Conservation (phyloP, 129 eudicot species). For the Escallonia rubra region DNA sequence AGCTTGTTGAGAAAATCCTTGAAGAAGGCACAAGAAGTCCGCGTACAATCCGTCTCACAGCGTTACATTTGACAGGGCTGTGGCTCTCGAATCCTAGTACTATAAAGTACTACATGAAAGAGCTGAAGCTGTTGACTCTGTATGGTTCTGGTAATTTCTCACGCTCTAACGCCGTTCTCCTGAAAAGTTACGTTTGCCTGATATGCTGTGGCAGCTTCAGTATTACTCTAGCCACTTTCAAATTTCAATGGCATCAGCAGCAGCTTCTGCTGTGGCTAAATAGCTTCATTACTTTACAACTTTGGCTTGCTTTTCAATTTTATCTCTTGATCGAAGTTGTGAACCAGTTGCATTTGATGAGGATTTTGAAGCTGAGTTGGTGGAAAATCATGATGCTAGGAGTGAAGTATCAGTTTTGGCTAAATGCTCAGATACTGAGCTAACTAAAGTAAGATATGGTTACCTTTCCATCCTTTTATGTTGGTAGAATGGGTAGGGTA, state of each 20-base stretch:
- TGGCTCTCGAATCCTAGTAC: constrained; percentile 72
- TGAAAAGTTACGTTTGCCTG: no score
- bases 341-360: constrained; percentile 97
- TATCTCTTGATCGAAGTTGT: neutral
- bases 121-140: constrained; percentile 72
- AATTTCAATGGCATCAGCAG: no score
- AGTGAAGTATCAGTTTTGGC: constrained; percentile 73
- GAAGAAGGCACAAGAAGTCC: constrained; percentile 98
- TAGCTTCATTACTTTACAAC: neutral
- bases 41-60: constrained; percentile 92
- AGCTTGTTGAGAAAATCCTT: constrained; percentile 80
- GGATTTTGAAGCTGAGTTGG: constrained; percentile 95
- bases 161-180: no score
- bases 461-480: neutral
- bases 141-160: constrained; percentile 78
- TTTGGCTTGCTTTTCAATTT: neutral
- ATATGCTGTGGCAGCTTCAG: no score
- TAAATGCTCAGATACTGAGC: constrained; percentile 74
- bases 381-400: constrained; percentile 82
- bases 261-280: no score
- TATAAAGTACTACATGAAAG: constrained; percentile 74
- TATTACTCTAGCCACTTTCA: no score
- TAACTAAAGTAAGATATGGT: constrained; percentile 60
- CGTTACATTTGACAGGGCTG: constrained; percentile 89
- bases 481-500: neutral